A percentile compares a stretch with the other conserved stretches of the same genome.
phyloP scores from a whole-genome alignment of 2,329 filamentous ascomycete genomes.

The Fusarium xylarioides region DNA sequence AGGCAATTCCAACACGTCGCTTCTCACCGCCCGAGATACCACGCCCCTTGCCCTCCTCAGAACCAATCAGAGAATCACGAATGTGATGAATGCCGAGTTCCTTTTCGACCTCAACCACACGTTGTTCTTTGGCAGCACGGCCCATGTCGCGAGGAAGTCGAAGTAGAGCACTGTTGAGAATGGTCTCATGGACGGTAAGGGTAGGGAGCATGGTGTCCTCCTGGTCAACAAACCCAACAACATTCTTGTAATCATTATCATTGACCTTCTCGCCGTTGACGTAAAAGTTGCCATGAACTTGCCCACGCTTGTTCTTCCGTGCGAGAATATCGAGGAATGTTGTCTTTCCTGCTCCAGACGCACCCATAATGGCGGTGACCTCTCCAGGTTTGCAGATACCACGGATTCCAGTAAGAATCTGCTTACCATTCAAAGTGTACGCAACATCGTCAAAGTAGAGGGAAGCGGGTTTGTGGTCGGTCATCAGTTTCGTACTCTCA shows the following conservation, averaged over 20 bases:
- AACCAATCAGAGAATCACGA: slow-evolving; percentile 93
- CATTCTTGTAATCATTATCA: slow-evolving; percentile 86
- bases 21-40: slow-evolving; percentile 98
- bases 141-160: slow-evolving; percentile 95
- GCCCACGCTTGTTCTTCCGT: slow-evolving; percentile 93
- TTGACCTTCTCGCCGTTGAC: slow-evolving; percentile 92
- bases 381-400: slow-evolving; percentile 95
- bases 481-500: slow-evolving; percentile 84
- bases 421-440: slow-evolving; percentile 87
- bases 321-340: slow-evolving; percentile 96
- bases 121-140: slow-evolving; percentile 84
- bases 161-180: slow-evolving; percentile 90
- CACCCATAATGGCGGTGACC: slow-evolving; percentile 96
- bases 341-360: slow-evolving; percentile 96
- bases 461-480: slow-evolving; percentile 89
- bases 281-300: slow-evolving; percentile 81
- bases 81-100: slow-evolving; percentile 96
- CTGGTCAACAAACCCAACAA: slow-evolving; percentile 97
- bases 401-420: slow-evolving; percentile 81
- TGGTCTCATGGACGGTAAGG: slow-evolving; percentile 96
- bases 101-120: slow-evolving; percentile 91
- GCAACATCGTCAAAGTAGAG: slow-evolving; percentile 88
- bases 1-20: slow-evolving; percentile 93
- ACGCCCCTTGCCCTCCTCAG: slow-evolving; percentile 91
- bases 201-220: slow-evolving; percentile 97